Base-by-base conservation (phyloP, 495 filamentous ascomycete species). In the Xylaria flabelliformis region DNA sequence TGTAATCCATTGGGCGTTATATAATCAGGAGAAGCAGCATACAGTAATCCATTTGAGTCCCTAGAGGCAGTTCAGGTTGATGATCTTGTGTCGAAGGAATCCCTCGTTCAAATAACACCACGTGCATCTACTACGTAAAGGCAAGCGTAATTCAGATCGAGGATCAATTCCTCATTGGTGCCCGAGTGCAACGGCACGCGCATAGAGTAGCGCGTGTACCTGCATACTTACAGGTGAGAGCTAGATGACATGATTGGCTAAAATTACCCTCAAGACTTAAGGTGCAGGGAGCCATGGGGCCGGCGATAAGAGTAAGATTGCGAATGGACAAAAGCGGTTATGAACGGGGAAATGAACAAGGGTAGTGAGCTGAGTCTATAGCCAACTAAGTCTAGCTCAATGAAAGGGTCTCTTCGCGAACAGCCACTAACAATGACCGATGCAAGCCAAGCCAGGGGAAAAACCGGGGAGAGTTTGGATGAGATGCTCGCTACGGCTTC, bases 301-400 rank as follows among this genome's bases (percentile, higher is more conserved):
- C 55, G 67, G 56, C 55, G 67, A 69, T 69, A 69, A 69, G 67
- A 69, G 53, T 69, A 69, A 69, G 55, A 69, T 69, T 69, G n/a
- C 67, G 56, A 62, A 26, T 50, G 26, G 67, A 69, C 67, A 17
- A 61, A 69, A 48, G 29, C 41, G 67, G 67, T 9, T 3, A 36
- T 32, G n/a, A 24, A 19, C 15, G 39, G 64, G 67, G 67, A 13
- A 15, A 9, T 39, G 42, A 13, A 19, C 51, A 21, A 29, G 55
- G 67, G 39, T 42, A 26, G 65, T 3, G 2, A 53, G 15, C 21
- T 17, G 26, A 44, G 32, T 8, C 44, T 50, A 53, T 36, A 53
- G 46, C 32, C 19, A 51, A 56, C n/a, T 41, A 41, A 48, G 41
- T 32, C 39, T 39, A 44, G 26, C 12, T 50, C 44, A 44, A 34